Base-by-base conservation (phyloP, 129 eudicot species). In the Mikania micrantha region DNA sequence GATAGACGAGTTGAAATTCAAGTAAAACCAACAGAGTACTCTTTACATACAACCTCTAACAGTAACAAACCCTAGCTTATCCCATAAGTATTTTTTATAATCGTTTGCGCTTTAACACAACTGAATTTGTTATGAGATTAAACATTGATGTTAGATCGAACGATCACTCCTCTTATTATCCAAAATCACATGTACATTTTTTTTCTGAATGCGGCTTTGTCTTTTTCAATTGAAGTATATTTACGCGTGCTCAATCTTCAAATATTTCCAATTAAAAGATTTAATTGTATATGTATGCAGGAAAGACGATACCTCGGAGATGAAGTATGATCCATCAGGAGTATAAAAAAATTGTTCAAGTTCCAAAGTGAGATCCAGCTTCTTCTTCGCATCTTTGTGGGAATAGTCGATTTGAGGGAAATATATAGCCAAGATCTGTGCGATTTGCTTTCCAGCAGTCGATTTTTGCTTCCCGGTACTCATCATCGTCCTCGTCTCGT, bases 331-430 rank as follows among this genome's bases (percentile, higher is more conserved):
- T 11, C 84, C 91, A 0, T 66, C 58, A 20, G 81, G 77, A 66
- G 79, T 54, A 7, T 83, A 68, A 78, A 88, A 88, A 84, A 93
- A 86, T 13, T 65, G 62, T 62, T 56, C 77, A n/a, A 93, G 96
- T 41, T 75, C 74, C 13, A 88, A 76, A 12, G 84, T 80, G 65
- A 93, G 90, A 0, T 20, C 69, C 60, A 74, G 29, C 39, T 50
- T 66, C 15, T 50, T 64, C 74, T 81, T 74, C 21, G 65, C 72
- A 15, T 82, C 96, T 4, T 64, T 78, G 41, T 41, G 63, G 9
- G 66, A 27, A 66, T 65, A 80, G 47, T 64, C 84, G 66, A 83
- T 72, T 40, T 79, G 79, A 24, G 90, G 88, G 64, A 84, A 74
- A 75, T 86, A 81, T 29, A 61, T 60, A 7, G 76, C 36, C 62